Evolutionary conservation across 306 rosid genomes (phyloP).

Genomic region (Urtica urens): DNA sequence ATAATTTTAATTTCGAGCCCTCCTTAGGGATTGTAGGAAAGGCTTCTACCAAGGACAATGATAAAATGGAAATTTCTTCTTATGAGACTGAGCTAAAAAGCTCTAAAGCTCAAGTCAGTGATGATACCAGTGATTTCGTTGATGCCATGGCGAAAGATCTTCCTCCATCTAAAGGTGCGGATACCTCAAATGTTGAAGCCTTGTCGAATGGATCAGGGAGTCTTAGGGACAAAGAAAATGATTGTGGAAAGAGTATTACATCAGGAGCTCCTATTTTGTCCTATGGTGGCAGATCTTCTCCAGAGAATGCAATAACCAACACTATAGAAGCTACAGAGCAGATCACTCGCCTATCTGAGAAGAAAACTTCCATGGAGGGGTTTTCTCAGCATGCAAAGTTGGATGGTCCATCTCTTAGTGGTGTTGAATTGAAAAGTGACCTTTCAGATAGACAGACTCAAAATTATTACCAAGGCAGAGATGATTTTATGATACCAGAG

Average conservation of each 20-base stretch:
- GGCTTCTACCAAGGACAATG: conserved; percentile 23
- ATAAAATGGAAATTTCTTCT: conserved; percentile 28
- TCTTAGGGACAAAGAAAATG: conserved; percentile 25
- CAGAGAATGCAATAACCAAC: conserved; percentile 10
- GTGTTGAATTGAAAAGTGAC: conserved; percentile 24
- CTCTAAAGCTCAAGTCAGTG: conserved; percentile 21
- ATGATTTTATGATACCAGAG: conserved; percentile 15
- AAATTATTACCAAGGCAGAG: conserved; percentile 22
- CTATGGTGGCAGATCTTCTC: conserved; percentile 19
- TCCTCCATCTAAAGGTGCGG: conserved; percentile 28
- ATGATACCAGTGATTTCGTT: conserved; percentile 23
- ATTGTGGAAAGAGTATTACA: conserved; percentile 18
- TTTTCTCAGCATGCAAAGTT: conserved; percentile 18
- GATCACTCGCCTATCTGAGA: conserved; percentile 21
- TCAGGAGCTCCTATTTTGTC: conserved; percentile 21
- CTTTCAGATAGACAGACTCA: conserved; percentile 20
- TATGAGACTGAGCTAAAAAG: conserved; percentile 28
- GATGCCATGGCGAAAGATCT: conserved; percentile 22
- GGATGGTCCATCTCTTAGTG: conserved; percentile 15
- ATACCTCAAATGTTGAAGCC: conserved; percentile 23
- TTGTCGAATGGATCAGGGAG: conserved; percentile 23
- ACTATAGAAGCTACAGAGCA: conserved; percentile 28
- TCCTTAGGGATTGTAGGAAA: conserved; percentile 26
- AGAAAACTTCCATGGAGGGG: conserved; percentile 21
- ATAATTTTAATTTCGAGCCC: conserved; percentile 50